These are phyloP conservation scores for Suhomyces xylopsoci DNA, from an alignment of 805 yeast genomes.

Conservation along the genomic window DNA sequence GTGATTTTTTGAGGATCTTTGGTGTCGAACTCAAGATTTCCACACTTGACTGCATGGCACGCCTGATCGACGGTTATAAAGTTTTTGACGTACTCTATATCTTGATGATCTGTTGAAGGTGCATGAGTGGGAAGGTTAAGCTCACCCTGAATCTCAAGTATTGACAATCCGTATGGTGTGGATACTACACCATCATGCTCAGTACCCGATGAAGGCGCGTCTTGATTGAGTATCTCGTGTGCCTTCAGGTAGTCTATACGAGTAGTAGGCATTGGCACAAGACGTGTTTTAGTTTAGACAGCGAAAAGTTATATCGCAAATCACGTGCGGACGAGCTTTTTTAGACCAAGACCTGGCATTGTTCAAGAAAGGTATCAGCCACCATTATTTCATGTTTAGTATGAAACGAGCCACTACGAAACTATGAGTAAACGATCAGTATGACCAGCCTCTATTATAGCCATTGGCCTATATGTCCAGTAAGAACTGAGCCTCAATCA, in stretches of 20 bases:
- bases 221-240: neutral
- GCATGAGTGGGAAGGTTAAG: slow-evolving; percentile 48
- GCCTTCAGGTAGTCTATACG: slow-evolving; percentile 7
- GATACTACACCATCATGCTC: slow-evolving; percentile 25
- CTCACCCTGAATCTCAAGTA: slow-evolving; percentile 75
- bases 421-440: neutral
- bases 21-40: slow-evolving; percentile 46
- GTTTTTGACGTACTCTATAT: slow-evolving; percentile 28
- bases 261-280: slow-evolving; percentile 12
- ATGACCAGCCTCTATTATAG: neutral
- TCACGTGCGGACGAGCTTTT: neutral
- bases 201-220: slow-evolving; percentile 1
- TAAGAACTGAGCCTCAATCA: neutral
- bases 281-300: neutral
- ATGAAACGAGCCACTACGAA: neutral
- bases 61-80: slow-evolving; percentile 34
- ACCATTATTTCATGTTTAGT: neutral
- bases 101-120: slow-evolving; percentile 23
- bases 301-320: neutral
- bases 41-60: slow-evolving; percentile 50
- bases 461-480: neutral
- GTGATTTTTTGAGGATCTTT: slow-evolving; percentile 45
- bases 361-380: neutral
- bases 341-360: neutral
- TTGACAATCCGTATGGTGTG: slow-evolving; percentile 57